Base-by-base conservation (phyloP, 2,329 filamentous ascomycete genomes). In the Zymoseptoria pseudotritici region DNA sequence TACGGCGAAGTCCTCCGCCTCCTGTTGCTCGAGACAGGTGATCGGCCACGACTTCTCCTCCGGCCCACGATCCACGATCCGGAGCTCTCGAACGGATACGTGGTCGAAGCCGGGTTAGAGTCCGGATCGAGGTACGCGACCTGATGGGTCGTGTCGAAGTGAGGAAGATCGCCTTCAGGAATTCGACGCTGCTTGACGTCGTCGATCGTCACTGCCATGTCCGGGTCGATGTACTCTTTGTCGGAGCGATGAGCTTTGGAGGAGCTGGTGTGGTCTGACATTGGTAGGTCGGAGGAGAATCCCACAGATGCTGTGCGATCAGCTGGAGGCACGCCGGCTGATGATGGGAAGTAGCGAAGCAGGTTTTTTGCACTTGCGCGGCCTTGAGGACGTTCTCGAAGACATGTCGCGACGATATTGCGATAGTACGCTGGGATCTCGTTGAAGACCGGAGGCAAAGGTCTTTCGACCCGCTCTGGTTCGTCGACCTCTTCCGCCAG, bases 401-500 rank as follows among this genome's bases (percentile, higher is more conserved):
- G 79, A 71, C 93, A 97, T 17, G 85, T 85, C 57, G 86, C 82
- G 46, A 96, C 86, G 54, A 96, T 80, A 17, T 83, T 80, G 61
- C 85, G 84, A 73, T 90, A 97, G 81, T 92, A 97, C 11, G 81
- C 78, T 0, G 94, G 94, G 8, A 95, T 82, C 10, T 81, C 73
- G 5, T 85, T 75, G 24, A 73, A 71, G 4, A 79, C 76, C 9
- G 88, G 76, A 21, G 77, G 78, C 61, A 96, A 76, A 0, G 92
- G 92, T 20, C 90, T 83, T 50, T 82, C 83, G 61, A 89, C 86
- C 20, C 84, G 81, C 72, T 97, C 94, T 1, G 94, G 94, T 69
- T 97, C 93, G 69, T 97, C 93, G 58, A 92, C 85, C 66, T 93
- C 84, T 70, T 88, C 88, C 1, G 91, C 93, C 53, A 99, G 78